phyloP scores from a whole-genome alignment of 192 early-diverging fungal genomes.

The Coemansia sp. region DNA sequence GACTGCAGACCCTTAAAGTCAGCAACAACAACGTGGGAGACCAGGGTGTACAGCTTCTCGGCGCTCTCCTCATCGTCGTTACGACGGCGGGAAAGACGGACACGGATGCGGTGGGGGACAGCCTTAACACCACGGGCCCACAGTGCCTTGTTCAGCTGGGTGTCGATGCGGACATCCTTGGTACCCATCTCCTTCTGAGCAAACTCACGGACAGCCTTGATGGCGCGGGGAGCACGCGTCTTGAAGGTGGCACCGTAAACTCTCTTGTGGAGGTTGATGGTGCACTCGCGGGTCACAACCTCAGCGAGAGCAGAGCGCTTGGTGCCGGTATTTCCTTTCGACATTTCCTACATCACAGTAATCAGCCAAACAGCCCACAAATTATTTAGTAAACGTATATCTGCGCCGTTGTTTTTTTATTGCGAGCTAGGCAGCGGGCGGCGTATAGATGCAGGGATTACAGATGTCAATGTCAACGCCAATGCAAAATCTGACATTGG shows the following conservation, averaged over 20 bases:
- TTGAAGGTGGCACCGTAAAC: slow-evolving; percentile 84
- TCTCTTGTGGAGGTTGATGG: slow-evolving; percentile 98
- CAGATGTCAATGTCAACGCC: too few relatives aligned
- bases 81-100: slow-evolving; percentile 91
- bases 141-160: slow-evolving; percentile 90
- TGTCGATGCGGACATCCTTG: slow-evolving; percentile 93
- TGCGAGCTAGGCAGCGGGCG: too few relatives aligned
- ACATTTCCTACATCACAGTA: slow-evolving; percentile 52
- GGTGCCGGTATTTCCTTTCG: slow-evolving; percentile 66
- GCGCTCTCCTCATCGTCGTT: slow-evolving; percentile 96
- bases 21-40: slow-evolving; percentile 81
- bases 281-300: slow-evolving; percentile 98
- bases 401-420: too few relatives aligned
- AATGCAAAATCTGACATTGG: too few relatives aligned
- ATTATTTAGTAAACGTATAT: too few relatives aligned
- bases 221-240: slow-evolving; percentile 93
- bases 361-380: neutral
- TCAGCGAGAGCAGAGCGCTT: slow-evolving; percentile 80
- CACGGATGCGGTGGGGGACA: slow-evolving; percentile 92
- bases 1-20: slow-evolving; percentile 88
- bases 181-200: slow-evolving; percentile 94
- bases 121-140: slow-evolving; percentile 94
- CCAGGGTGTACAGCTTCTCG: slow-evolving; percentile 97
- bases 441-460: too few relatives aligned
- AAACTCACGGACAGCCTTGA: slow-evolving; percentile 91